Conservation (phyloP, 129 eudicot species). For the Flaveria trinervia region DNA sequence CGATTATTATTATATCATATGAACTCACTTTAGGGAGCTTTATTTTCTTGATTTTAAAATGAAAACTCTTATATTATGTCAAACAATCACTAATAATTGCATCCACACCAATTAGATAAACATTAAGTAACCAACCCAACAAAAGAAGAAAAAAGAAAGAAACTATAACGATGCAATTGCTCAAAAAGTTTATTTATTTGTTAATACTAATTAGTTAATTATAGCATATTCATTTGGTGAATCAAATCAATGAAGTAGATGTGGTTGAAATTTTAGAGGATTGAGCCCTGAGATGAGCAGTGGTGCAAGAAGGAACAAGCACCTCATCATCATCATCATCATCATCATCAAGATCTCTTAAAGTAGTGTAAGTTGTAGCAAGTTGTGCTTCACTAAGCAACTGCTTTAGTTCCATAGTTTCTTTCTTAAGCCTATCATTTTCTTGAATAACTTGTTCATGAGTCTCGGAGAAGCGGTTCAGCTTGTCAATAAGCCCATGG, state of each 20-base stretch:
- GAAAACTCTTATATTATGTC: slow-evolving; percentile 10
- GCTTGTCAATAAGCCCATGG: slow-evolving; percentile 61
- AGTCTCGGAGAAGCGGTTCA: slow-evolving; percentile 55
- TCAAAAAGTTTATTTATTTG: slow-evolving; percentile 25
- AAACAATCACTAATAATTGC: slow-evolving; percentile 28
- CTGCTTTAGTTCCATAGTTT: slow-evolving; percentile 55
- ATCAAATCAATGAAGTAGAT: slow-evolving; percentile 53
- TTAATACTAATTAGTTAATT: slow-evolving; percentile 4
- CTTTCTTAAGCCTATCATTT: slow-evolving; percentile 74
- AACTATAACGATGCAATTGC: slow-evolving; percentile 22
- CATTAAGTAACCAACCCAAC: slow-evolving; percentile 20
- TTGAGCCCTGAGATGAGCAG: slow-evolving; percentile 55
- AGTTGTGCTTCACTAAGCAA: slow-evolving; percentile 63
- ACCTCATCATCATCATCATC: slow-evolving; percentile 34
- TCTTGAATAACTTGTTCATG: slow-evolving; percentile 63
- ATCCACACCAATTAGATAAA: slow-evolving; percentile 25
- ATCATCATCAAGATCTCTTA: slow-evolving; percentile 50
- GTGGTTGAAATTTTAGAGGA: slow-evolving; percentile 43
- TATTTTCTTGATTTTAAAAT: not conserved
- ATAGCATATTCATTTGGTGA: slow-evolving; percentile 19
- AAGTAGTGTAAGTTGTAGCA: slow-evolving; percentile 43
- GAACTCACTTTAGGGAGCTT: slow-evolving; percentile 7
- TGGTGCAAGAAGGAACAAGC: slow-evolving; percentile 54
- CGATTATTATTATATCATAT: slow-evolving; percentile 23
- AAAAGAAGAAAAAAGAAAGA: not conserved